phyloP scores from a whole-genome alignment of 2,329 filamentous ascomycete species.

The Colletotrichum zoysiae region DNA sequence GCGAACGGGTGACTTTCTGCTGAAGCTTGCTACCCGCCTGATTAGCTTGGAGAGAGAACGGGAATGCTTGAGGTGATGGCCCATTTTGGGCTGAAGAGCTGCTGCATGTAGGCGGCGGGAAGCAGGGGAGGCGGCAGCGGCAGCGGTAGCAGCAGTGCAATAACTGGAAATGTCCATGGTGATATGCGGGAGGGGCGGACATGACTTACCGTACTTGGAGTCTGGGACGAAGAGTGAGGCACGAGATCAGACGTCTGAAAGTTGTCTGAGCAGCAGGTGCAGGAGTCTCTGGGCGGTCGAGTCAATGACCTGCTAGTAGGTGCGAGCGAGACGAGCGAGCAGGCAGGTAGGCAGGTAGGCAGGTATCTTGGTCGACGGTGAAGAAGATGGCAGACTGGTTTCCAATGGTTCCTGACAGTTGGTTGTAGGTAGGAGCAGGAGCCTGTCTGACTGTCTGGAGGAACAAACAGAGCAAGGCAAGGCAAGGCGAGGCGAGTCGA shows the following conservation, averaged over 20 bases:
- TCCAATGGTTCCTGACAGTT: not conserved
- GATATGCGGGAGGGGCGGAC: constrained; percentile 6
- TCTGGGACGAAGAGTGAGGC: not conserved
- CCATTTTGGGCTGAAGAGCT: constrained; percentile 20
- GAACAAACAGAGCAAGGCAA: not conserved
- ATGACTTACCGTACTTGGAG: constrained; percentile 22
- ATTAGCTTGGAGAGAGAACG: constrained; percentile 40
- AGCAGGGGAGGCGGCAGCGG: too few species aligned
- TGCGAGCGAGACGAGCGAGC: not conserved
- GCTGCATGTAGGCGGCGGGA: constrained; percentile 13
- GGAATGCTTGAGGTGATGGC: constrained; percentile 32
- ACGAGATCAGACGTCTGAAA: constrained; percentile 20
- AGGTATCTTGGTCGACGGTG: not conserved
- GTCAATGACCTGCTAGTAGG: not conserved
- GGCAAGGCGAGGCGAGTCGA: not conserved
- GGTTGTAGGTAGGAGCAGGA: not conserved
- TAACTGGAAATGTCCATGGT: constrained; percentile 16
- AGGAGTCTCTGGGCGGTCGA: constrained; percentile 2
- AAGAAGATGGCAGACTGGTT: not conserved
- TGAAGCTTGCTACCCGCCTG: constrained; percentile 33
- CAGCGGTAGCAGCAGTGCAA: constrained; percentile 7
- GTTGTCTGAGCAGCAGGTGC: constrained; percentile 31
- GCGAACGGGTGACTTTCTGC: constrained; percentile 22
- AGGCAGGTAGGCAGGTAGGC: not conserved
- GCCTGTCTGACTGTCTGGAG: not conserved